Base-by-base conservation (phyloP, 2,329 filamentous ascomycete genomes). In the Nemania diffusa region DNA sequence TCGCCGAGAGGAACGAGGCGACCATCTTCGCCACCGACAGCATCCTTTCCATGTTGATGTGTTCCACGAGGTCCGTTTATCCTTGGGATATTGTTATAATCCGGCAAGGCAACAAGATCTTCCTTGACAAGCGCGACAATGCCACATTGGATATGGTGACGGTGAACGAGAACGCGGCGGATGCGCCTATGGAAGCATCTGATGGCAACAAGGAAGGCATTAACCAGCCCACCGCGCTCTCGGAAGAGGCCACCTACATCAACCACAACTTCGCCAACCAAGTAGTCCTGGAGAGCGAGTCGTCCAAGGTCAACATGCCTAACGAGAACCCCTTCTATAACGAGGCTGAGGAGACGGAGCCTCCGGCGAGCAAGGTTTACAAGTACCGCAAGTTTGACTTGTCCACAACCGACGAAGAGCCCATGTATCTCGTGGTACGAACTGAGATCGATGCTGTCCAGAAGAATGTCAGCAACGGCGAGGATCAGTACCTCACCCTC, bases 191-290 rank as follows among this genome's bases (percentile, higher is more conserved):
- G 60, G 96, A 99, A 80, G 89, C 92, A 29, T 90, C 93, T 64
- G 95, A 98, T 77, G 93, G 93, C 76, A 94, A 93, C 85, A 97
- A 97, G 84, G 96, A 99, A 79, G 85, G 88, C 72, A 91, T 99
- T 83, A 99, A 99, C 88, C 94, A 94, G 78, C 96, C 96, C n/a
- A 84, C 85, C 62, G 93, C 94, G 61, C 90, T 99, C 65, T 95
- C 97, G 77, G 91, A 97, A 81, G 96, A 99, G 84, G 96, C 96
- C 62, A 99, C 96, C 59, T 97, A 97, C 85, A 99, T 99, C 88
- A 99, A 99, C 89, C 96, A 98, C 88, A 97, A 98, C 86, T 99
- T 99, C 81, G 92, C 93, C 74, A 93, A 97, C 81, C 96, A 99
- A 85, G 93, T 97, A 58, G 94, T 99, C 73, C 82, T 89, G 75